Evolutionary conservation across 2,329 filamentous ascomycete genomes (phyloP), one percentile per base, ranked within the genome.

Genomic region (Seiridium cupressi): DNA sequence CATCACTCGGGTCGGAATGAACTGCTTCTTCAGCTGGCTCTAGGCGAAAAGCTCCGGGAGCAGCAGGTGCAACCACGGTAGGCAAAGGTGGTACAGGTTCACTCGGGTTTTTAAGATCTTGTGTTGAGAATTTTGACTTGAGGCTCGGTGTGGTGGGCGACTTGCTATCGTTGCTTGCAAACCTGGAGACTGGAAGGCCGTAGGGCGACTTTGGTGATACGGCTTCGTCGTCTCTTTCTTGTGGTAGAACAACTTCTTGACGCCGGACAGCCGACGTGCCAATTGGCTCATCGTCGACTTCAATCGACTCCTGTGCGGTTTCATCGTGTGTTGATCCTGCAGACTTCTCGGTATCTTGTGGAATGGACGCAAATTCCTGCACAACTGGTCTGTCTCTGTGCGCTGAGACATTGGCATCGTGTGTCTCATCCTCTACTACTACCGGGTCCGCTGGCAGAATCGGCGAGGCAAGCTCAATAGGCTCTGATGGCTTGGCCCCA

Each of bases 51-150:
- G 61, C 48, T 51, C 47, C 51, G 34, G 55, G 48, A 13, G 56
- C 53, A 34, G 63, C 60, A 46, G 61, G 46, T 10, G 57, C 8
- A 44, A 55, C 26, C 9, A 51, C 11, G n/a, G 49, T 36, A 31
- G 56, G 40, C 6, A 64, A 53, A 42, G 60, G 38, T 34, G 61
- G 65, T 55, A 62, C 44, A 47, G 69, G 51, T 34, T 70, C 66
- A 13, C 65, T 57, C n/a, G 69, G 64, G 18, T 69, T 65, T 34
- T 65, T 69, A 34, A 70, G 61, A 59, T 78, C 75, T 51, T 72
- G 75, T 3, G 75, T 77, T 9, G 79, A 79, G 64, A 80, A 80
- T 61, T 74, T 79, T 53, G 79, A 80, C 55, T 74, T 72, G 11
- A 78, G 76, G 44, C 74, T 74, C 9, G 70, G 55, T 65, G 67